Evolutionary conservation across 148 eudicot genomes (phyloP), one percentile per base, ranked within the genome.

Genomic region (Fagopyrum homotropicum): DNA sequence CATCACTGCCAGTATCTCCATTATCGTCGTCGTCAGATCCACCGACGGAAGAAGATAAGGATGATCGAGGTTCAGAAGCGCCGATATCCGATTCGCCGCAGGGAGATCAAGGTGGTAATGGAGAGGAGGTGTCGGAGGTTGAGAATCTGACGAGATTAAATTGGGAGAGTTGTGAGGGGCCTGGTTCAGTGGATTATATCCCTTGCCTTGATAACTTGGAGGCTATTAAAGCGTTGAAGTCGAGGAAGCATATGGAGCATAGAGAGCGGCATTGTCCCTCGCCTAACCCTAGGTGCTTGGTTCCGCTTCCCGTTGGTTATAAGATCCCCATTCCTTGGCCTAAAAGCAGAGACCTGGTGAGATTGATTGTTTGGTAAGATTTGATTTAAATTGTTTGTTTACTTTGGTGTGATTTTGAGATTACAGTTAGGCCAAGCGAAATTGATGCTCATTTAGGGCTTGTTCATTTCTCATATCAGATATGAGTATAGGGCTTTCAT

Each of bases 261-360:
- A 78, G 95, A 29, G 99, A 96, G 81, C 78, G 99, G 73, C 97
- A 92, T 80, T 96, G 99, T 63, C 99, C 98, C 0, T 54, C 60
- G 47, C 80, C 83, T 14, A 73, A 45, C 5, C 84, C 79, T 0
- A 10, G 86, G 75, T 86, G 96, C 74, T 77, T 93, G 91, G 76
- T 88, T 26, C 90, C 92, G 12, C 77, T 91, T 79, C 98, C 97
- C 11, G 17, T 4, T 8, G 97, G 97, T 51, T 96, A 96, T 80
- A 92, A 79, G 83, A 44, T 78, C 77, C 93, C 99, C 45, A 87
- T 96, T 54, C 77, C 63, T 45, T 96, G 99, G 99, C 99, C 99
- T 68, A 80, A 87, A 82, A 96, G 99, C 81, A 88, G 97, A 92
- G 94, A 96, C 82, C 93, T 89, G 99, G 99, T 92, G 98, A 96